Base-by-base conservation (phyloP, 257 asterid genomes). In the Solanum tarijense region DNA sequence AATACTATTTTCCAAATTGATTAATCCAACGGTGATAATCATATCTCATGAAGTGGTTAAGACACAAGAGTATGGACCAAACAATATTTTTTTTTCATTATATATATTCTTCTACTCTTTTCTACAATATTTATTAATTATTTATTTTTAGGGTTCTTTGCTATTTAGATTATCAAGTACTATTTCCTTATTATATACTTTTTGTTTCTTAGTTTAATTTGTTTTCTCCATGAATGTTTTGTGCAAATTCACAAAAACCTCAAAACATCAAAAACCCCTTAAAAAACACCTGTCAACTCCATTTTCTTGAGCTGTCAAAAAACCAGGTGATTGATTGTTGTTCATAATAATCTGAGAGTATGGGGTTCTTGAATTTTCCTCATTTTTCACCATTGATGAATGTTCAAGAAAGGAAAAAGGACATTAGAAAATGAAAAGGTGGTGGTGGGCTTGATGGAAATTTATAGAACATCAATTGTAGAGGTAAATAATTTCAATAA, bases 231-330 rank as follows among this genome's bases (percentile, higher is more conserved):
- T 25, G 68, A 81, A 81, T 43, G 66, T 81, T 46, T 27, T 27
- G 27, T 46, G 16, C 68, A 46, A 81, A 46, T 46, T 81, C 68
- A 29, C 68, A 81, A 2, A 68, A 46, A 81, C 34, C 85, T 81
- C 14, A 81, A 18, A 18, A 27, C 68, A 81, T 81, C 85, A 81
- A 81, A 81, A 46, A 78, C 5, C 25, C 84, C n/a, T 25, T 78
- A 1, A 73, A 78, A 46, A 21, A 81, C 85, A 81, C 85, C 41
- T 81, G 68, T 81, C 85, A 81, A 9, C 68, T 14, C 14, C 9
- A 81, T 81, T 81, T 81, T 81, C 11, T 46, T 81, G 41, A 81
- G 85, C 85, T 81, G 85, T 81, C 85, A 81, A 43, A 81, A 43
- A 7, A 81, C 20, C 85, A 81, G 85, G 66, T 16, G 39, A 31